Percentiles rank a stretch among this genome's conserved stretches.
These are phyloP conservation scores for Aspergillus oerlinghausenensis DNA, from an alignment of 2,329 filamentous ascomycete species.

Conservation along the genomic window DNA sequence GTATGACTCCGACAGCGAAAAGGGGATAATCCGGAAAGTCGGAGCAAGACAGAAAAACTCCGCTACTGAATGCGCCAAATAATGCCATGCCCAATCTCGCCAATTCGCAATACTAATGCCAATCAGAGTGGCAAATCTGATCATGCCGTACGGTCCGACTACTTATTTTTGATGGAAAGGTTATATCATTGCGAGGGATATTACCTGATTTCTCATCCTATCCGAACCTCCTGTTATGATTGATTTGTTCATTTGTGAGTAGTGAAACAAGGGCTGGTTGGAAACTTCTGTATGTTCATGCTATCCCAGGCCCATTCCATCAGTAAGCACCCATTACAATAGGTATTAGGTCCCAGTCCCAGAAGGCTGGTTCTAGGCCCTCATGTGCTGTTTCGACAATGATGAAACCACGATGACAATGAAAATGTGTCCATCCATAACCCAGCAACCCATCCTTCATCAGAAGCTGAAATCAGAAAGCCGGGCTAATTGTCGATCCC, in stretches of 20 bases:
- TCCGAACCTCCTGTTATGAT: not conserved
- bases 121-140: not conserved
- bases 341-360: not conserved
- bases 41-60: not conserved
- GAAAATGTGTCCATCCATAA: not conserved
- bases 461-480: not conserved
- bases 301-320: not conserved
- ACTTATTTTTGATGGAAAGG: not conserved
- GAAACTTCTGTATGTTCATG: not conserved
- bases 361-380: not conserved
- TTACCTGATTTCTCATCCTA: not conserved
- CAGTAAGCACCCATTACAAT: not conserved
- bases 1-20: not conserved
- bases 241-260: no score
- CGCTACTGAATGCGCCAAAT: not conserved
- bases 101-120: not conserved
- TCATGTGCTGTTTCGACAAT: not conserved
- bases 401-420: not conserved
- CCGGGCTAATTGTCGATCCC: conserved; percentile 11
- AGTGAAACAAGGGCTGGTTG: not conserved
- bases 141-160: not conserved
- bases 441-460: not conserved
- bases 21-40: not conserved
- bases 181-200: not conserved
- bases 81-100: no score